Evolutionary conservation across 805 yeast genomes (phyloP).

Genomic region (Wickerhamiella bombiphila): DNA sequence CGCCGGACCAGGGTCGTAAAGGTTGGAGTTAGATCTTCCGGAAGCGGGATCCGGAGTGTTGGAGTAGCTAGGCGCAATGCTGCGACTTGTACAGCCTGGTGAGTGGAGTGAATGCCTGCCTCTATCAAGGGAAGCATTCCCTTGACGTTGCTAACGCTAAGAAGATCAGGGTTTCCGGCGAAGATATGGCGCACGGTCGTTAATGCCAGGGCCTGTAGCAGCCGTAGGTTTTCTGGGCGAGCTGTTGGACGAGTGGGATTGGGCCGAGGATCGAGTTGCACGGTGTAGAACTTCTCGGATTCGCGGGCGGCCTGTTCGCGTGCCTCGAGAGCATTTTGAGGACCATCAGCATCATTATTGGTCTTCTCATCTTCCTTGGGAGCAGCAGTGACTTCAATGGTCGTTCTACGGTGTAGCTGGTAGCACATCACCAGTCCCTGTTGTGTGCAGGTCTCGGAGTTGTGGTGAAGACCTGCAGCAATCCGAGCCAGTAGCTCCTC

Average conservation of each 20-base stretch:
- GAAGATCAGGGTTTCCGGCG: constrained; percentile 41
- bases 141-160: constrained; percentile 43
- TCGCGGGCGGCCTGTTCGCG: constrained; percentile 23
- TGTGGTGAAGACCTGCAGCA: constrained; percentile 64
- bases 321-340: constrained; percentile 5
- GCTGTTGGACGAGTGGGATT: constrained; percentile 18
- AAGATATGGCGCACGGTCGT: constrained; percentile 64
- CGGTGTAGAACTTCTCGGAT: constrained; percentile 53
- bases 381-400: constrained; percentile 28
- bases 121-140: constrained; percentile 67
- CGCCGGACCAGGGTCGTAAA: constrained; percentile 18
- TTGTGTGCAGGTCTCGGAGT: constrained; percentile 40
- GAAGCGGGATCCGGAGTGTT: constrained; percentile 47
- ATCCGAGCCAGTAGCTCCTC: constrained; percentile 67
- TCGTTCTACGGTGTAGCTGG: constrained; percentile 37
- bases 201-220: constrained; percentile 60
- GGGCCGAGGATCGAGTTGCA: constrained; percentile 38
- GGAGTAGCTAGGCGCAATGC: constrained; percentile 48
- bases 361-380: not conserved
- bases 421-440: constrained; percentile 57
- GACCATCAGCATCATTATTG: not conserved
- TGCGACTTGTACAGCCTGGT: constrained; percentile 64
- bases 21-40: constrained; percentile 29
- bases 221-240: constrained; percentile 39
- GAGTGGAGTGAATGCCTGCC: constrained; percentile 43